Conservation (phyloP, 2,329 filamentous ascomycete genomes). For the Xylariaceae sp. region DNA sequence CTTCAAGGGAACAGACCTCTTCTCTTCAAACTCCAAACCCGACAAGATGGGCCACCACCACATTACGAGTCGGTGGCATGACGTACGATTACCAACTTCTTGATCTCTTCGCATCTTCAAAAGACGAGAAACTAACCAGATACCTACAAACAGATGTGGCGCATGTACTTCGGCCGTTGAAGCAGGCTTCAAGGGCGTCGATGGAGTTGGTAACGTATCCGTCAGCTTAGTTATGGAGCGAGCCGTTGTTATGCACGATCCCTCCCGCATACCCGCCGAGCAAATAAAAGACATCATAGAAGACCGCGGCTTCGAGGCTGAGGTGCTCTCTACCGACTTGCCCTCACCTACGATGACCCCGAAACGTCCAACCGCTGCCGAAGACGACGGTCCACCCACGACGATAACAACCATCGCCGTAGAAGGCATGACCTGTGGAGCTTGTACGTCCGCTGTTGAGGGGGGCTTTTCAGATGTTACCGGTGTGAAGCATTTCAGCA, state of each 20-base stretch:
- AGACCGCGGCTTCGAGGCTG: slow-evolving; percentile 86
- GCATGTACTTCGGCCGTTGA: slow-evolving; percentile 96
- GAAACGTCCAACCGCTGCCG: slow-evolving; percentile 33
- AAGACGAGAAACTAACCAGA: slow-evolving; percentile 27
- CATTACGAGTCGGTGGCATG: slow-evolving; percentile 85
- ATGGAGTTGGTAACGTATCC: slow-evolving; percentile 80
- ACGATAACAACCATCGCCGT: slow-evolving; percentile 74
- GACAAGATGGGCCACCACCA: slow-evolving; percentile 80
- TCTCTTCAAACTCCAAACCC: slow-evolving; percentile 37
- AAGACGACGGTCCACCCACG: slow-evolving; percentile 38
- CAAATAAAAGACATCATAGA: slow-evolving; percentile 82
- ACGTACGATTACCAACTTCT: slow-evolving; percentile 41
- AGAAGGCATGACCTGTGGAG: slow-evolving; percentile 87
- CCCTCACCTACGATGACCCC: slow-evolving; percentile 49
- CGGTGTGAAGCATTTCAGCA: slow-evolving; percentile 72
- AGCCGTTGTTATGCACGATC: slow-evolving; percentile 89
- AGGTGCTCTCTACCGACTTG: slow-evolving; percentile 78
- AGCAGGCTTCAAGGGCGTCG: slow-evolving; percentile 76
- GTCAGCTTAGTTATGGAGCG: slow-evolving; percentile 94
- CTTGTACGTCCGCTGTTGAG: slow-evolving; percentile 83
- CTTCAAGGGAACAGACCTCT: slow-evolving; percentile 34
- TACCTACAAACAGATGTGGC: slow-evolving; percentile 63
- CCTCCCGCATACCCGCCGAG: slow-evolving; percentile 67
- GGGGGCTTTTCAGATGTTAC: slow-evolving; percentile 70
- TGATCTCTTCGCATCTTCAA: too few species aligned